Conservation (phyloP, 2,329 filamentous ascomycete species). For the Aspergillus aculeatus region DNA sequence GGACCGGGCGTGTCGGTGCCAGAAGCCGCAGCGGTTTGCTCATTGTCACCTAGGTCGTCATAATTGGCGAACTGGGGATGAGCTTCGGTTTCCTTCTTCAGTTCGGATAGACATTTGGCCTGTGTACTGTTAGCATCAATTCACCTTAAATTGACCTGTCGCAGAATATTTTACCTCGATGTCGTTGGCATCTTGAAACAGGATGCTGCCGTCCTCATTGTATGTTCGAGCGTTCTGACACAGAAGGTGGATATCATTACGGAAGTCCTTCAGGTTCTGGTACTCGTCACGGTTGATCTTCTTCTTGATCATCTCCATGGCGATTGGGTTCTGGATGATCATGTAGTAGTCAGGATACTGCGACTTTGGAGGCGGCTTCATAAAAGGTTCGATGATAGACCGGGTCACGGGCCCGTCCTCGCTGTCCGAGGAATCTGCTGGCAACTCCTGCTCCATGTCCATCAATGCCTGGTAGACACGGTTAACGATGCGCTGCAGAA, state of each 20-base stretch:
- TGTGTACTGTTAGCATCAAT: constrained; percentile 21
- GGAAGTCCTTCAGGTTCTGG: constrained; percentile 73
- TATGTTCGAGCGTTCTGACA: constrained; percentile 91
- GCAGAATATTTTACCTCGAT: constrained; percentile 70
- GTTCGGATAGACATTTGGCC: constrained; percentile 53
- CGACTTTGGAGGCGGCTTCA: constrained; percentile 84
- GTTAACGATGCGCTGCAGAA: constrained; percentile 77
- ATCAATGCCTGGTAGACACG: constrained; percentile 77
- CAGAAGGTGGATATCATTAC: constrained; percentile 77
- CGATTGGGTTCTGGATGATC: constrained; percentile 88
- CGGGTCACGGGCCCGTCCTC: constrained; percentile 62
- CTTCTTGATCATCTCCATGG: constrained; percentile 90
- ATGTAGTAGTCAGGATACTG: constrained; percentile 95
- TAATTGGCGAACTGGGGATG: constrained; percentile 59
- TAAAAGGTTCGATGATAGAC: constrained; percentile 88
- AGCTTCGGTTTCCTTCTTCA: constrained; percentile 55
- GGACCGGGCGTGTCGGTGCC: constrained; percentile 62
- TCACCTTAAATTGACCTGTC: background rate
- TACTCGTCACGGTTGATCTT: constrained; percentile 98
- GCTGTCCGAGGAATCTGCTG: constrained; percentile 51
- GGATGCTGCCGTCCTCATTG: constrained; percentile 90
- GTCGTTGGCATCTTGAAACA: constrained; percentile 87
- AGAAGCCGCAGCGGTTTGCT: constrained; percentile 50
- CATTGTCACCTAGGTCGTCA: constrained; percentile 53
- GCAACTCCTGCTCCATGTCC: constrained; percentile 74